phyloP scores from a whole-genome alignment of 495 filamentous ascomycete species.

The Chaetomium fimeti region DNA sequence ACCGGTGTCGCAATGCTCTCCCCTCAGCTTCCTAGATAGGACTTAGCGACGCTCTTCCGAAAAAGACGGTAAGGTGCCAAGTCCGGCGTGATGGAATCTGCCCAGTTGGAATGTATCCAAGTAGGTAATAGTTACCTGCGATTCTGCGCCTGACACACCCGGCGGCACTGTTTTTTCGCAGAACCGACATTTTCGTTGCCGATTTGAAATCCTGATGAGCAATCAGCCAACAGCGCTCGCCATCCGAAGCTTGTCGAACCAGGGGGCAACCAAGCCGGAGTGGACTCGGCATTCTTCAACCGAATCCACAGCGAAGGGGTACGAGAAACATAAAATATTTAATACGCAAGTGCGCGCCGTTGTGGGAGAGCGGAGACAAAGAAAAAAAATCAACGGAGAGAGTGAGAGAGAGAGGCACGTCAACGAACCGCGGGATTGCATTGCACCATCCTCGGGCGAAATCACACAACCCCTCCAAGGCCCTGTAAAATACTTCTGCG shows the following conservation, averaged over 20 bases:
- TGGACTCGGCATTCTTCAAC: slow-evolving; percentile 2
- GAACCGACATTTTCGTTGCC: neutral
- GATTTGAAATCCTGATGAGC: slow-evolving; percentile 22
- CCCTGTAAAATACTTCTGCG: neutral
- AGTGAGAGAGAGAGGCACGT: neutral
- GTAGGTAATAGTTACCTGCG: slow-evolving; percentile 12
- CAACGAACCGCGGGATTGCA: neutral
- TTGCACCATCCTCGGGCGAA: slow-evolving; percentile 6
- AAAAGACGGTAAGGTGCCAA: slow-evolving; percentile 10
- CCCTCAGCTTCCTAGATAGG: slow-evolving; percentile 4
- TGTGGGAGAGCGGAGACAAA: slow-evolving; percentile 15
- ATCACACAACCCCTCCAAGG: slow-evolving; percentile 10
- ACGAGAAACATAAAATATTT: slow-evolving; percentile 3
- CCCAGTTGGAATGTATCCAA: slow-evolving; percentile 7
- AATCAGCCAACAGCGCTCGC: slow-evolving; percentile 9
- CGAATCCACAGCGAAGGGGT: slow-evolving; percentile 8
- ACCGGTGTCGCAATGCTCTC: slow-evolving; percentile 4
- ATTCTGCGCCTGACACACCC: neutral
- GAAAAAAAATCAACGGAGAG: neutral
- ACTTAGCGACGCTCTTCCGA: slow-evolving; percentile 1
- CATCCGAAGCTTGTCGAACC: slow-evolving; percentile 11
- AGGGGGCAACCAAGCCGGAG: neutral
- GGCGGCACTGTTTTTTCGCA: neutral
- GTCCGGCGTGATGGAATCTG: neutral
- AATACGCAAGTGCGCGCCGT: slow-evolving; percentile 6